Conservation (phyloP, 352 stramenopile genomes). For the Globisporangium parvum region DNA sequence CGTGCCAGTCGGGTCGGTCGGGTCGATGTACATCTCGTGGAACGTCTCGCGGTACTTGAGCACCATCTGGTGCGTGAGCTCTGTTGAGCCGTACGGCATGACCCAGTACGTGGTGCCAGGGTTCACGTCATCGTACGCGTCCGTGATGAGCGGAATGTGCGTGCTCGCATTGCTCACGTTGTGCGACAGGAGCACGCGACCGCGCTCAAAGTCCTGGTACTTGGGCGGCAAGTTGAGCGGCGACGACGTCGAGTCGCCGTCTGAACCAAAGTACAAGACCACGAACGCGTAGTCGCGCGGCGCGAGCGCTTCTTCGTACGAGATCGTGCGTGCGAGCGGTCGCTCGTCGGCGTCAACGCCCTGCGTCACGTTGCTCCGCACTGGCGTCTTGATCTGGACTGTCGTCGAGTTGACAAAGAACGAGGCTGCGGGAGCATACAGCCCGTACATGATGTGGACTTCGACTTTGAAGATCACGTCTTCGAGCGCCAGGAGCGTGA, state of each 20-base stretch:
- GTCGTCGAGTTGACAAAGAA: conserved; percentile 92
- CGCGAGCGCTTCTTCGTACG: conserved; percentile 73
- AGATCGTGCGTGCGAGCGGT: conserved; percentile 76
- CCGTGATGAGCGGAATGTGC: conserved; percentile 69
- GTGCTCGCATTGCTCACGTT: conserved; percentile 78
- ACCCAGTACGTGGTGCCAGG: conserved; percentile 56
- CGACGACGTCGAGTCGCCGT: conserved; percentile 58
- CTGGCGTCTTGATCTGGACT: conserved; percentile 74
- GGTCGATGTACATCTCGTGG: conserved; percentile 79
- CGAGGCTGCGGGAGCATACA: conserved; percentile 78
- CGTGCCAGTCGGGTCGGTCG: conserved; percentile 25
- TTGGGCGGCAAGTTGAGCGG: conserved; percentile 94
- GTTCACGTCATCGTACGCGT: conserved; percentile 54
- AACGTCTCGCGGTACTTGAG: conserved; percentile 96
- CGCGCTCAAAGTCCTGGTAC: conserved; percentile 90
- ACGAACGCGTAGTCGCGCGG: conserved; percentile 90
- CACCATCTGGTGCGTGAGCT: conserved; percentile 82
- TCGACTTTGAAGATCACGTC: conserved; percentile 94
- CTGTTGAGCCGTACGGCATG: conserved; percentile 62
- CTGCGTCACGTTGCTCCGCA: conserved; percentile 65
- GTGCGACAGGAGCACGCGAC: conserved; percentile 91
- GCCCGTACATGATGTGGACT: conserved; percentile 93
- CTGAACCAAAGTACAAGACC: conserved; percentile 64
- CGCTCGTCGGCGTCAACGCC: conserved; percentile 56
- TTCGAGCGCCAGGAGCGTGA: conserved; percentile 93